Evolutionary conservation across 2,329 filamentous ascomycete genomes (phyloP).

Genomic region (Venturia oleaginea): DNA sequence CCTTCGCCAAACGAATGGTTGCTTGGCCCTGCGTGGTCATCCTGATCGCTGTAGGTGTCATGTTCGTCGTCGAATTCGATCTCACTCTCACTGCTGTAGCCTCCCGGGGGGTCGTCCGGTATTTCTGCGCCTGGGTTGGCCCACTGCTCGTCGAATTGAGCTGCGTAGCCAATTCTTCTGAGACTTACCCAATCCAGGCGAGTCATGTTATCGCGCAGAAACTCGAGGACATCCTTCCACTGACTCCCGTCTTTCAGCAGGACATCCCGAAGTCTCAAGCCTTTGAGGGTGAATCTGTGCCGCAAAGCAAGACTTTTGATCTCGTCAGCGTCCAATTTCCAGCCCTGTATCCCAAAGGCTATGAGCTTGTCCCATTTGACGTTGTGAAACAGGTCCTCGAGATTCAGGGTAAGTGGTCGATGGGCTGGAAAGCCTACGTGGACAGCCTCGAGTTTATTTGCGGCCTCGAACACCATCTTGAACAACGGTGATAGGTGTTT

Average conservation of each 20-base stretch:
- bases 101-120: conserved; percentile 34
- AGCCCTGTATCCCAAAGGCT: conserved; percentile 56
- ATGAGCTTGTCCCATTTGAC: conserved; percentile 52
- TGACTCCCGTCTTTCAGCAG: conserved; percentile 49
- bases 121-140: conserved; percentile 38
- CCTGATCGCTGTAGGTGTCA: conserved; percentile 18
- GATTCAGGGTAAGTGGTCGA: conserved; percentile 45
- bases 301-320: conserved; percentile 49
- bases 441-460: conserved; percentile 51
- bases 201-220: conserved; percentile 47
- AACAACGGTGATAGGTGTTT: conserved; percentile 49
- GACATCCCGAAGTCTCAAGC: conserved; percentile 52
- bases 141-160: conserved; percentile 41
- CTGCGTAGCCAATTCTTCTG: conserved; percentile 51
- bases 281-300: conserved; percentile 48
- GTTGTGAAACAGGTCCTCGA: conserved; percentile 55
- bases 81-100: conserved; percentile 34
- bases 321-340: conserved; percentile 52
- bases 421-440: conserved; percentile 56
- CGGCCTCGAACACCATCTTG: conserved; percentile 47
- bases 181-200: conserved; percentile 54
- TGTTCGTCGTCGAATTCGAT: conserved; percentile 20
- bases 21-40: conserved; percentile 19
- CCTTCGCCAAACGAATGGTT: not conserved
- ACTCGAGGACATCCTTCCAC: conserved; percentile 52